These are phyloP conservation scores for Trichoderma asperelloides DNA, from an alignment of 495 filamentous ascomycete species.

Conservation along the genomic window DNA sequence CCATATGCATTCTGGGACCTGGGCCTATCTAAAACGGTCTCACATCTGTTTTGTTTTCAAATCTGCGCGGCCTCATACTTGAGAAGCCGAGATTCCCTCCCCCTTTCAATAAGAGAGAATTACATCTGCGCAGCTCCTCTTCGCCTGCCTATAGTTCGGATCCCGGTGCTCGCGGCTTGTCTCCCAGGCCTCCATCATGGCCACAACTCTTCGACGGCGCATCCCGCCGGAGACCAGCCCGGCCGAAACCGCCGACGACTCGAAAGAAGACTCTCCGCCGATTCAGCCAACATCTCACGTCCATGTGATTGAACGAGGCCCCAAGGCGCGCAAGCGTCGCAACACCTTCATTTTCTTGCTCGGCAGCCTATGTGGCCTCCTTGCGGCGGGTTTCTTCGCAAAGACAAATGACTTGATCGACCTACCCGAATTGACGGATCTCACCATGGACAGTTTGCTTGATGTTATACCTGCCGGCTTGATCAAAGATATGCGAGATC, in stretches of 20 bases:
- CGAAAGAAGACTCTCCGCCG: background rate
- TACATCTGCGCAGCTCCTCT: background rate
- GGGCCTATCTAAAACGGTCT: too few species aligned
- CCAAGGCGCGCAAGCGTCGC: slow-evolving; percentile 54
- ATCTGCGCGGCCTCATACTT: background rate
- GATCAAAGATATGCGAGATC: slow-evolving; percentile 70
- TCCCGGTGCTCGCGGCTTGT: background rate
- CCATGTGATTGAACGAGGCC: slow-evolving; percentile 33
- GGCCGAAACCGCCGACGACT: slow-evolving; percentile 8
- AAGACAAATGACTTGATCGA: slow-evolving; percentile 76
- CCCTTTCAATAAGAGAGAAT: too few species aligned
- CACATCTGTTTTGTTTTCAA: background rate
- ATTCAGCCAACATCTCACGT: slow-evolving; percentile 15
- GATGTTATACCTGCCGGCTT: slow-evolving; percentile 79
- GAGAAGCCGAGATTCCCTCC: too few species aligned
- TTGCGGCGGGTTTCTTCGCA: slow-evolving; percentile 76
- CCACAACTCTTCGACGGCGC: slow-evolving; percentile 23
- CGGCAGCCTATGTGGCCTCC: slow-evolving; percentile 75
- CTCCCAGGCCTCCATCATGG: slow-evolving; percentile 10
- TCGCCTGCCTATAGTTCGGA: background rate
- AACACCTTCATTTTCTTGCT: slow-evolving; percentile 72
- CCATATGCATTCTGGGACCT: too few species aligned
- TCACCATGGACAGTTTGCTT: slow-evolving; percentile 74
- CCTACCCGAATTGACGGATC: slow-evolving; percentile 65
- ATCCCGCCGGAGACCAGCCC: slow-evolving; percentile 14